Base-by-base conservation (phyloP, 768 basidiomycete genomes). In the Lactarius quietus region DNA sequence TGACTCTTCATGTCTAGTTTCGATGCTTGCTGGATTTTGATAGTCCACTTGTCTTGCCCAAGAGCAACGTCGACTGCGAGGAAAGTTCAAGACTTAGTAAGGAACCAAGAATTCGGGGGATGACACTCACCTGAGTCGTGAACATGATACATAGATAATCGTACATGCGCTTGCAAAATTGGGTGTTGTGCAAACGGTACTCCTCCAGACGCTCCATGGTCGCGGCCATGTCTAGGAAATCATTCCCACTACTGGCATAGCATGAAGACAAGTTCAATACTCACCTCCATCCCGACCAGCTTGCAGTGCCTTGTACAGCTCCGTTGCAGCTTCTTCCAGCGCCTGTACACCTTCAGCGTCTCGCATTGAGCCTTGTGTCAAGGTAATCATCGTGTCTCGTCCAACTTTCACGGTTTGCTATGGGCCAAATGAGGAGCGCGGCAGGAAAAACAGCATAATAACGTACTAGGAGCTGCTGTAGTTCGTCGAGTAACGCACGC, bases 391-490 rank as follows among this genome's bases (percentile, higher is more conserved):
- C 12, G 87, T 85, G 18, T 87, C 84, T 65, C 84, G 81, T 70
- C 91, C 85, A n/a, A 98, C 96, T 76, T 98, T 90, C 18, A 96
- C 93, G 8, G 95, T 98, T 84, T 92, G 86, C 95, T 98, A 68
- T 4, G 52, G 26, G 35, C 29, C 31, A 7, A 41, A 28, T 72
- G 35, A 31, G 39, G 18, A 57, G 41, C 20, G 6, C 23, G 9
- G 57, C 29, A 10, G 45, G 62, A 1, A 59, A 56, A 45, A 57
- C 7, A 54, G n/a, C 8, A 45, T 54, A 58, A 7, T 61, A 39
- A 58, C 52, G 51, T 33, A 92, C 95, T 71, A 98, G 78, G 28
- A 99, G 80, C 71, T 92, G 92, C 74, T 95, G 88, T 14, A 99
- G 77, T 74, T 98, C 97, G 36, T 78, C 81, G 48, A 98, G 77